Evolutionary conservation across 768 basidiomycete species (phyloP).

Genomic region (Boletus rufocinnamomeus): DNA sequence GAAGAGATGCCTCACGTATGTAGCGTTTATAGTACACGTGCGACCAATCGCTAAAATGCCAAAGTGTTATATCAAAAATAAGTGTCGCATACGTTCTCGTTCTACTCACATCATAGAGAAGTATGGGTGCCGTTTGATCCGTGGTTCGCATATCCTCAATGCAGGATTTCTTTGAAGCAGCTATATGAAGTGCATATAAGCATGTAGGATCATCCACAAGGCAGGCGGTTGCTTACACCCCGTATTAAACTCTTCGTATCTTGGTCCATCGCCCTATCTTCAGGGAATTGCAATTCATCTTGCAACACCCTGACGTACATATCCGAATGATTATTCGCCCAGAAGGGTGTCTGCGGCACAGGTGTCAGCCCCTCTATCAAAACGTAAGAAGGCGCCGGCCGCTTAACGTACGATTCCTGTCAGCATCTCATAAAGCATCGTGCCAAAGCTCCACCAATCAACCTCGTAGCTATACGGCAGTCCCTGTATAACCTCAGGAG

Average conservation of each 20-base stretch:
- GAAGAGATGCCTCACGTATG: slow-evolving; percentile 63
- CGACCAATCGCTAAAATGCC: slow-evolving; percentile 74
- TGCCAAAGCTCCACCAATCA: slow-evolving; percentile 98
- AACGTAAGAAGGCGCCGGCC: slow-evolving; percentile 14
- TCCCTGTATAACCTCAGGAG: slow-evolving; percentile 95
- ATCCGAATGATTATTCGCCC: slow-evolving; percentile 90
- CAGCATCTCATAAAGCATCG: slow-evolving; percentile 97
- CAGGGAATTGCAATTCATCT: slow-evolving; percentile 87
- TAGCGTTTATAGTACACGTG: slow-evolving; percentile 94
- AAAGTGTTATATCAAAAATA: slow-evolving; percentile 18
- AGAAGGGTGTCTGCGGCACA: slow-evolving; percentile 75
- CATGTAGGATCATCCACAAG: background rate
- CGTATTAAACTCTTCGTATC: slow-evolving; percentile 95
- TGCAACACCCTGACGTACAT: slow-evolving; percentile 94
- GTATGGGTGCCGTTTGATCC: slow-evolving; percentile 93
- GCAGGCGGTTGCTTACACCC: slow-evolving; percentile 60
- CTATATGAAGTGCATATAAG: slow-evolving; percentile 41
- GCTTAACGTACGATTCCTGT: slow-evolving; percentile 74
- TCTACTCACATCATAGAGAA: slow-evolving; percentile 85
- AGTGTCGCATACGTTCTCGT: slow-evolving; percentile 4
- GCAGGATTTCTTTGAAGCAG: slow-evolving; percentile 92
- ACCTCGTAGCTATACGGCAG: slow-evolving; percentile 90
- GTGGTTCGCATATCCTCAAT: slow-evolving; percentile 87
- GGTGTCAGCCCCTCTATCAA: slow-evolving; percentile 19
- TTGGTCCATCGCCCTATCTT: slow-evolving; percentile 89